Conservation (phyloP, 2,329 filamentous ascomycete genomes). For the Xylariales sp. region DNA sequence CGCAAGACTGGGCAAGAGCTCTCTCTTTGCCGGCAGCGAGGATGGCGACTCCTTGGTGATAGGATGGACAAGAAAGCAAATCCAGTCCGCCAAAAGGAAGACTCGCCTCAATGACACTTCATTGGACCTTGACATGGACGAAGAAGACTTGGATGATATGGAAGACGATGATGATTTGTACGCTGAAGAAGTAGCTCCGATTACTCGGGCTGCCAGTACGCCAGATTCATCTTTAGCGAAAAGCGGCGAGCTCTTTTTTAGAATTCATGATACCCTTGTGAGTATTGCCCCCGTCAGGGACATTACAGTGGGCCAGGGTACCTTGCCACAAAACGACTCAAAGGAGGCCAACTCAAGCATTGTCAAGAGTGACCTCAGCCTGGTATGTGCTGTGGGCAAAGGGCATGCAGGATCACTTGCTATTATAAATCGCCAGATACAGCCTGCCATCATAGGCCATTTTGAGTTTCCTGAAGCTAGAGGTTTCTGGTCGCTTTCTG, state of each 20-base stretch:
- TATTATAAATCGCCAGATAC: constrained; percentile 72
- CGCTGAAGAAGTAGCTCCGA: constrained; percentile 46
- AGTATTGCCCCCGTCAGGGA: constrained; percentile 79
- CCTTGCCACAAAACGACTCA: constrained; percentile 32
- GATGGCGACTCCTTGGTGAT: constrained; percentile 76
- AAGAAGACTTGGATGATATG: constrained; percentile 50
- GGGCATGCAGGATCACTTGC: constrained; percentile 67
- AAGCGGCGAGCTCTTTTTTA: constrained; percentile 66
- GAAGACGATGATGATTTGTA: constrained; percentile 67
- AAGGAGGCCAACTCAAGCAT: constrained; percentile 40
- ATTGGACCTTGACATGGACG: constrained; percentile 44
- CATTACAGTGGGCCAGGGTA: constrained; percentile 62
- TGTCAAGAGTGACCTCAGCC: constrained; percentile 52
- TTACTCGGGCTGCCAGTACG: constrained; percentile 27
- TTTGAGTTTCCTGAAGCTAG: constrained; percentile 70
- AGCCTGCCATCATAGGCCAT: constrained; percentile 65
- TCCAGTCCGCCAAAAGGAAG: constrained; percentile 58
- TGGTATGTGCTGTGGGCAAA: constrained; percentile 58
- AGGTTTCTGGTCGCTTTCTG: constrained; percentile 76
- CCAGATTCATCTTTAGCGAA: constrained; percentile 38
- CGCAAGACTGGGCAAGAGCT: constrained; percentile 61
- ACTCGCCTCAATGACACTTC: constrained; percentile 53
- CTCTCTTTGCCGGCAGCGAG: constrained; percentile 83
- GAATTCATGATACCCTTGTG: constrained; percentile 69
- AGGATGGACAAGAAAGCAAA: constrained; percentile 69